Evolutionary conservation across 2,329 filamentous ascomycete genomes (phyloP), one percentile per base, ranked within the genome.

Genomic region (Leptographium lundbergii): DNA sequence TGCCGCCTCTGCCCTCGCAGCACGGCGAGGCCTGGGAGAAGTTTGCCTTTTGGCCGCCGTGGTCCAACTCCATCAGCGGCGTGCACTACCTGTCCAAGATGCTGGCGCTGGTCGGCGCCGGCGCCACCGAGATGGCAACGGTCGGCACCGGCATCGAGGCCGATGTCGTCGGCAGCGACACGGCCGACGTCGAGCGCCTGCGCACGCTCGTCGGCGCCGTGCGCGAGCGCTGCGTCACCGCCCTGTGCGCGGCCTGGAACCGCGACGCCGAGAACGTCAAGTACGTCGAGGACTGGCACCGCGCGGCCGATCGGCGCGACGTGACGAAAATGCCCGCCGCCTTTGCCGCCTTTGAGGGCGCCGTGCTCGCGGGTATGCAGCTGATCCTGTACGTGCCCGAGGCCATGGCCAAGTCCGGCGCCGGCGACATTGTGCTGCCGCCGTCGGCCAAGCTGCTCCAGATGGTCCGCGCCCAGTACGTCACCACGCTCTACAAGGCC

Each of bases 341-440:
- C 58, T 96, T 99, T 71, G 79, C 89, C 19, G 82, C 88, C 0
- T 95, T 96, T 67, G 91, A 97, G 68, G 87, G 85, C 58, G 82
- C 87, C 7, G 77, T 99, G 14, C 76, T 99, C 24, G 79, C 78
- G 1, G 91, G 91, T 58, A 88, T 97, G 84, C 94, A 99, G 71
- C 95, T 92, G 74, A 95, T 97, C 58, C 78, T 96, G 32, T 99
- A 96, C 69, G 86, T 99, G 51, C 87, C 88, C 1, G 92, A 96
- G 64, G 89, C 89, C 25, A 87, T 85, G 75, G 81, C 79, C 52
- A 91, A 89, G 70, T 80, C 87, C 10, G 87, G 83, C 27, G 81
- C 85, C 6, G 82, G 79, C 54, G 85, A 89, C 67, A 91, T 99
- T 63, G 85, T 97, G 59, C 81, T 87, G 27, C 87, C 92, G 22